phyloP scores from a whole-genome alignment of 495 filamentous ascomycete genomes.

The Cetradonia linearis region DNA sequence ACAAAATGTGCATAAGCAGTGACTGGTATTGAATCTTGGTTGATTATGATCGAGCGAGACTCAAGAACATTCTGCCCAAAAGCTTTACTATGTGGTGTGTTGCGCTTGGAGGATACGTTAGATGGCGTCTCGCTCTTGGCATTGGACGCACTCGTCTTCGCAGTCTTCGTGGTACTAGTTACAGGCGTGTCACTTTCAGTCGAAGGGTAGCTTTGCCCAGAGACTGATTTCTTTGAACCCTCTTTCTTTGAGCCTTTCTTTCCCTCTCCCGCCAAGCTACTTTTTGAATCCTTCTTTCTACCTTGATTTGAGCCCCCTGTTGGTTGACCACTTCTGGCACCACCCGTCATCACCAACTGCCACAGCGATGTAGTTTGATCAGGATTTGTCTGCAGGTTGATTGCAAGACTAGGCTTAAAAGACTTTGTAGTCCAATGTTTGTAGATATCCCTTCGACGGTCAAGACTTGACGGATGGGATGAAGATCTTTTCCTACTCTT shows the following conservation, averaged over 20 bases:
- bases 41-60: background rate
- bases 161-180: background rate
- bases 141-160: background rate
- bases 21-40: too few species aligned
- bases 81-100: background rate
- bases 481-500: background rate
- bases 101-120: background rate
- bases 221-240: background rate
- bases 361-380: background rate
- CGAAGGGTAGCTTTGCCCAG: background rate
- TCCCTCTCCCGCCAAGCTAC: background rate
- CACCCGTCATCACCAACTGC: background rate
- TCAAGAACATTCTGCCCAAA: background rate
- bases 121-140: background rate
- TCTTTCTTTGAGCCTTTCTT: background rate
- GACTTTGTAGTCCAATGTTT: background rate
- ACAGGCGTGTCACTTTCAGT: background rate
- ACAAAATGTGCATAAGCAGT: conserved; percentile 5
- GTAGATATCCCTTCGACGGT: background rate
- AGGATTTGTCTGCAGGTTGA: background rate
- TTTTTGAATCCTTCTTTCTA: background rate
- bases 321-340: background rate
- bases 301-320: background rate
- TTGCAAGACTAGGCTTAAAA: conserved; percentile 4
- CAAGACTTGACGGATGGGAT: background rate